phyloP scores from a whole-genome alignment of 495 filamentous ascomycete species.

The Penicillium coffeae region DNA sequence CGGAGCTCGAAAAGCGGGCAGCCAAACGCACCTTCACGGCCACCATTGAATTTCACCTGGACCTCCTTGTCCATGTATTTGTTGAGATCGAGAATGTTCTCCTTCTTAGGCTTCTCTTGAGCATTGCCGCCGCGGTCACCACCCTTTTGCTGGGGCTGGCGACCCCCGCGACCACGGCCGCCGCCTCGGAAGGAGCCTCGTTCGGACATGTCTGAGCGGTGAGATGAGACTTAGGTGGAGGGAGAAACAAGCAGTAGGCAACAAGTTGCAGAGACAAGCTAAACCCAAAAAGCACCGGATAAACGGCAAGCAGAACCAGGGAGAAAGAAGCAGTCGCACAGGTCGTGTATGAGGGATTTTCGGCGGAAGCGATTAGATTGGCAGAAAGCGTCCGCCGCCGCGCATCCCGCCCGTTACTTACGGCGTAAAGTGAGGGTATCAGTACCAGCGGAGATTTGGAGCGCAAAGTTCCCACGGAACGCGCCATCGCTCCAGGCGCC shows the following conservation, averaged over 20 bases:
- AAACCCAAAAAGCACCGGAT: conserved; percentile 9
- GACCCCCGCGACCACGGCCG: conserved; percentile 44
- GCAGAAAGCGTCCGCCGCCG: not conserved
- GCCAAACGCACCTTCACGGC: conserved; percentile 70
- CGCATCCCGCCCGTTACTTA: not conserved
- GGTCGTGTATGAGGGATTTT: conserved; percentile 31
- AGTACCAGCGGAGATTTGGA: not conserved
- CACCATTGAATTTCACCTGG: conserved; percentile 92
- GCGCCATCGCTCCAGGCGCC: not conserved
- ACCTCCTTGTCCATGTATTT: conserved; percentile 97
- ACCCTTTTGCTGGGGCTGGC: conserved; percentile 36
- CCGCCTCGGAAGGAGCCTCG: conserved; percentile 61
- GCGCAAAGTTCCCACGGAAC: not conserved
- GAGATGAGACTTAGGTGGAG: not conserved
- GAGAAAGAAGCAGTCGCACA: not conserved
- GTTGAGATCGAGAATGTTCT: conserved; percentile 91
- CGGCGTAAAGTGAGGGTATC: not conserved
- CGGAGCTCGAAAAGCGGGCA: not conserved
- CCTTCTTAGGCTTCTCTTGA: conserved; percentile 85
- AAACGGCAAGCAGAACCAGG: conserved; percentile 3
- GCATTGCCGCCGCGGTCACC: conserved; percentile 46
- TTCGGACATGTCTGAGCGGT: conserved; percentile 57
- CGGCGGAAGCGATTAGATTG: not conserved
- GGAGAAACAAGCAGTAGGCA: conserved; percentile 2
- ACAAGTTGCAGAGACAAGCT: conserved; percentile 7